Conservation (phyloP, 179 eudicot genomes). For the Gypsophila paniculata region DNA sequence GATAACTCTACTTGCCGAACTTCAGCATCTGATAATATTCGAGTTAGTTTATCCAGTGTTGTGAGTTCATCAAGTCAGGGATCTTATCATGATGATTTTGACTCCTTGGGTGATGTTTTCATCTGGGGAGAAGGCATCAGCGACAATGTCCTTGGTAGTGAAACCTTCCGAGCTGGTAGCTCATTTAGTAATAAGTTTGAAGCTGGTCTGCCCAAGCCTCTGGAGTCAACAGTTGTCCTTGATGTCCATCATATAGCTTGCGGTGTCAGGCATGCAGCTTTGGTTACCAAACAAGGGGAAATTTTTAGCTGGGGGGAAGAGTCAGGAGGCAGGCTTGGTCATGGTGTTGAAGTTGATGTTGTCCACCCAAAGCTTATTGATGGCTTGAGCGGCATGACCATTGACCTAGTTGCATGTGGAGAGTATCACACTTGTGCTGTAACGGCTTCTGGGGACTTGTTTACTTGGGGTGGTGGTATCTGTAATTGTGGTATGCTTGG, state of each 20-base stretch:
- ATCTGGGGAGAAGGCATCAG: constrained; percentile 86
- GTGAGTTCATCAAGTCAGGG: constrained; percentile 96
- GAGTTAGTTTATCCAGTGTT: constrained; percentile 87
- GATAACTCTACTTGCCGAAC: constrained; percentile 50
- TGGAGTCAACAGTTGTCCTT: constrained; percentile 70
- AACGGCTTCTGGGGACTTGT: constrained; percentile 67
- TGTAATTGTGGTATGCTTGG: constrained; percentile 68
- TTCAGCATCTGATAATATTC: constrained; percentile 59
- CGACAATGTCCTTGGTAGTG: constrained; percentile 65
- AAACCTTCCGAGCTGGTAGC: constrained; percentile 35
- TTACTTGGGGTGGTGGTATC: constrained; percentile 85
- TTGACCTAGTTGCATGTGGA: constrained; percentile 77
- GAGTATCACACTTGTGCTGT: constrained; percentile 85
- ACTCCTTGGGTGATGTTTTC: constrained; percentile 73
- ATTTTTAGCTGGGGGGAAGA: constrained; percentile 95
- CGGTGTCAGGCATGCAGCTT: constrained; percentile 71
- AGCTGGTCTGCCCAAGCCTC: constrained; percentile 61
- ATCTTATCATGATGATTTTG: constrained; percentile 72
- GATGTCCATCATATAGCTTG: constrained; percentile 74
- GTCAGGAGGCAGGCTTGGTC: constrained; percentile 91
- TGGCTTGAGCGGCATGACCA: constrained; percentile 45
- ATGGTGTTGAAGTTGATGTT: constrained; percentile 73
- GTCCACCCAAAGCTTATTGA: constrained; percentile 68
- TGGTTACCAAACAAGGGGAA: constrained; percentile 84
- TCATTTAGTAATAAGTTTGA: constrained; percentile 41